Base-by-base conservation (phyloP, 2,329 filamentous ascomycete genomes). In the Pseudogymnoascus destructans region DNA sequence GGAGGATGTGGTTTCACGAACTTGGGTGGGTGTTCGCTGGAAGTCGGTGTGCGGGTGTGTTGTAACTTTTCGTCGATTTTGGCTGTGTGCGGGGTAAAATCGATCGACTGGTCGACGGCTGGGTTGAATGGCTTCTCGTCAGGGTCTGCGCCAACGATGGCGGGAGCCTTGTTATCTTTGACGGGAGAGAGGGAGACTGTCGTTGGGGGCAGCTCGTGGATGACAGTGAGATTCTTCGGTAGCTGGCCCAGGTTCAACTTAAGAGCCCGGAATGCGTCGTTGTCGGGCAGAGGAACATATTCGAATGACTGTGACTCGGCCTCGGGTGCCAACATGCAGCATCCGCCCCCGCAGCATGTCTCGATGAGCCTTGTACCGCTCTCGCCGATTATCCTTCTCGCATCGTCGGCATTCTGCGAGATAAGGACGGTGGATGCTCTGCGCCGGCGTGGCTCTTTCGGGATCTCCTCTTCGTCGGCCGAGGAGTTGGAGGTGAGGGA, bases 1-100 rank as follows among this genome's bases (percentile, higher is more conserved):
- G 93, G 93, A 59, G 89, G 89, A 70, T 98, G 93, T 23, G 93
- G 93, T 70, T 95, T 89, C 58, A 98, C 91, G 67, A 91, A 98
- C 60, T 78, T 79, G 5, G 93, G 93, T 15, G 93, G 92, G 68
- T 92, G 86, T 60, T 82, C 77, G 8, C 73, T 69, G 2, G 81
- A 84, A 9, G 46, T 52, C 2, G 46, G 46, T n/a, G 27, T 30
- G 9, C 46, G 46, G 21, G 6, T 11, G 21, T 52, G 27, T 25
- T 52, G 46, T 25, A 52, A 11, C 46, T 52, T 52, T 30, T 52
- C 46, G 65, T 85, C 76, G 59, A 82, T 69, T 36, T 73, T 67
- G 21, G n/a, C 36, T 25, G 49, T 55, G 56, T 64, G 66, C 32
- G 68, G 67, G 19, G 67, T 69, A 52, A 69, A 69, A 49, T 70